phyloP scores from a whole-genome alignment of 108 stramenopile genomes.

The Cyclotella sp. region DNA sequence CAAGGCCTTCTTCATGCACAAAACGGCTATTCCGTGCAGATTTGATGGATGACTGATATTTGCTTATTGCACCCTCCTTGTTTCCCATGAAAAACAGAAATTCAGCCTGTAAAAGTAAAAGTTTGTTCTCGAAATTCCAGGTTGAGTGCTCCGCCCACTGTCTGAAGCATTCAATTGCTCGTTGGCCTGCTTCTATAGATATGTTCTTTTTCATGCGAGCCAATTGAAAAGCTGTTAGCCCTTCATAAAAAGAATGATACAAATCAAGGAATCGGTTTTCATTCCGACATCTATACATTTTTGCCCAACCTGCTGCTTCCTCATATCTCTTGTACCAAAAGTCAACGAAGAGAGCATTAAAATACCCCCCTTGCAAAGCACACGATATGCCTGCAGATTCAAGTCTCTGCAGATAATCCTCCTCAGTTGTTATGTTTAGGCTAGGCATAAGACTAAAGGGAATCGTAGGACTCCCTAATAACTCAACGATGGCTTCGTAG shows the following conservation, averaged over 20 bases:
- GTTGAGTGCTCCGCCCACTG: background rate
- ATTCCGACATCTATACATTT: background rate
- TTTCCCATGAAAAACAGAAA: background rate
- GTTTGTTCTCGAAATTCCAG: slow-evolving; percentile 19
- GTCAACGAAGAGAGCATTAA: slow-evolving; percentile 1
- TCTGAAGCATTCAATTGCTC: background rate
- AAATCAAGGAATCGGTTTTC: slow-evolving; percentile 11
- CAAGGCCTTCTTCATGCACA: slow-evolving; percentile 11
- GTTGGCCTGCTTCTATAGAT: background rate
- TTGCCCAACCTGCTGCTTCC: slow-evolving; percentile 14
- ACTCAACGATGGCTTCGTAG: too few species aligned
- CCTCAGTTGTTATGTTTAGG: too few species aligned
- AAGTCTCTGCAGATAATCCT: too few species aligned
- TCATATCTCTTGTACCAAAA: slow-evolving; percentile 12
- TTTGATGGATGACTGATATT: background rate
- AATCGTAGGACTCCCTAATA: too few species aligned
- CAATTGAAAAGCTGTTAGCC: slow-evolving; percentile 14
- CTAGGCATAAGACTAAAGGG: too few species aligned
- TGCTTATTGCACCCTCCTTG: background rate
- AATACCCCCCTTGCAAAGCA: slow-evolving; percentile 1
- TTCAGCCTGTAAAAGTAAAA: slow-evolving; percentile 2
- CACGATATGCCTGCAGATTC: background rate
- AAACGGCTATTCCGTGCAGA: background rate
- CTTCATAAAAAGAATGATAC: slow-evolving; percentile 10
- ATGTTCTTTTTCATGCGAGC: background rate